phyloP scores from a whole-genome alignment of 352 stramenopile genomes.

The Pythium coloratum region DNA sequence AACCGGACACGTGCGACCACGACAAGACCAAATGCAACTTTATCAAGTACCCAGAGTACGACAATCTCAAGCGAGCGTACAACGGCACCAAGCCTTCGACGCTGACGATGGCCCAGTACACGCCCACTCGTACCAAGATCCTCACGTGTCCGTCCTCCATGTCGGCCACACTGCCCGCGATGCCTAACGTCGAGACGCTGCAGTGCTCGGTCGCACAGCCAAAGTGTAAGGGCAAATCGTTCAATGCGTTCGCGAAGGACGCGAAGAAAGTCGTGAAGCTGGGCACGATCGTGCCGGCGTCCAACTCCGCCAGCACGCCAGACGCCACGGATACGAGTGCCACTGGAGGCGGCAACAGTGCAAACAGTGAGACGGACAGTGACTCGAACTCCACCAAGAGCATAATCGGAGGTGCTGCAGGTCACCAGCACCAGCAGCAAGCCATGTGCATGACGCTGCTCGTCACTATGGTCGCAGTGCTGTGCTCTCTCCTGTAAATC shows the following conservation, averaged over 20 bases:
- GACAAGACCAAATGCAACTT: slow-evolving; percentile 36
- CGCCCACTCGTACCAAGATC: slow-evolving; percentile 24
- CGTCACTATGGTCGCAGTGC: too few relatives aligned
- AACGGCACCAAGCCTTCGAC: slow-evolving; percentile 39
- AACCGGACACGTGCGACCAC: slow-evolving; percentile 43
- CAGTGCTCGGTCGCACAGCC: slow-evolving; percentile 46
- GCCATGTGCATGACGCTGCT: too few relatives aligned
- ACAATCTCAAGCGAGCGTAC: slow-evolving; percentile 50
- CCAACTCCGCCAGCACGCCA: slow-evolving; percentile 1
- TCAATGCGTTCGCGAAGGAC: slow-evolving; percentile 51
- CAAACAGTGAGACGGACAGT: background rate
- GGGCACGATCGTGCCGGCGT: slow-evolving; percentile 5
- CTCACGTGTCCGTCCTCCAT: slow-evolving; percentile 33
- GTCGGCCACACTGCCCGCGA: slow-evolving; percentile 18
- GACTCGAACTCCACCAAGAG: background rate
- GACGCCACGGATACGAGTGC: background rate
- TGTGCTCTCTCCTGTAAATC: too few relatives aligned
- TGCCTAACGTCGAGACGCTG: slow-evolving; percentile 27
- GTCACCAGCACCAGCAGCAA: too few relatives aligned
- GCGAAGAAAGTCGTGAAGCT: slow-evolving; percentile 11
- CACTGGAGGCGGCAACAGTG: background rate
- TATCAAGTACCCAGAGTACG: slow-evolving; percentile 48
- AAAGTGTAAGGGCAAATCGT: slow-evolving; percentile 40
- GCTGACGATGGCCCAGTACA: slow-evolving; percentile 34
- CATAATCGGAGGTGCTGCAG: too few relatives aligned